phyloP scores from a whole-genome alignment of 2,329 filamentous ascomycete species.

The Pyrenophora tritici-repentis region DNA sequence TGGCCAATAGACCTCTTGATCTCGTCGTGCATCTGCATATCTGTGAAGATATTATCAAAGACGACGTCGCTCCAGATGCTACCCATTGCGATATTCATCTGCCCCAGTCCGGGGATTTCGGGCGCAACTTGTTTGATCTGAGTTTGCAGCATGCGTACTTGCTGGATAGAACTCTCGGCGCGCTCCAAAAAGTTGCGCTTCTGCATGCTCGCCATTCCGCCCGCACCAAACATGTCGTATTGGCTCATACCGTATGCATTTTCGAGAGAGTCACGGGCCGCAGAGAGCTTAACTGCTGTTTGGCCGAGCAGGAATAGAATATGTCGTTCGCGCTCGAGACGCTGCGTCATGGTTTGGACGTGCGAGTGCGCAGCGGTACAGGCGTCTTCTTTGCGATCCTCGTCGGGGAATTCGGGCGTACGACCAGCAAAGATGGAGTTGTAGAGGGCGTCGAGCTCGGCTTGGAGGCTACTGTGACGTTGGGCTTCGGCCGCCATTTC shows the following conservation, averaged over 20 bases:
- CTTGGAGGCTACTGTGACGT: conserved; percentile 28
- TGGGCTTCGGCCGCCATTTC: conserved; percentile 22
- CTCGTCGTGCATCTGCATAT: conserved; percentile 59
- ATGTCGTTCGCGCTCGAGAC: conserved; percentile 33
- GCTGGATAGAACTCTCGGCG: conserved; percentile 52
- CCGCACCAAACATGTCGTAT: conserved; percentile 58
- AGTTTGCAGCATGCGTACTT: conserved; percentile 46
- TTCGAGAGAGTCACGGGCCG: conserved; percentile 28
- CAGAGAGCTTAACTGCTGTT: conserved; percentile 25
- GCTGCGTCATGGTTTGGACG: conserved; percentile 18
- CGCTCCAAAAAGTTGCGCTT: conserved; percentile 58
- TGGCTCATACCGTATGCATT: conserved; percentile 31
- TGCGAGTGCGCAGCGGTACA: conserved; percentile 21
- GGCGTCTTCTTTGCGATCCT: conserved; percentile 35
- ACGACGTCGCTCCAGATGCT: conserved; percentile 57
- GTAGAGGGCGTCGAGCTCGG: conserved; percentile 38
- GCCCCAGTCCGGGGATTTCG: conserved; percentile 45
- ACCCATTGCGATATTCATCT: conserved; percentile 53
- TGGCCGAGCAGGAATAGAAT: conserved; percentile 34
- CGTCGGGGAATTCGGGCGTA: conserved; percentile 41
- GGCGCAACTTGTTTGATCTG: conserved; percentile 52
- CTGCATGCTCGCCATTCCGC: conserved; percentile 57
- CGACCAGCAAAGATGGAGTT: conserved; percentile 40
- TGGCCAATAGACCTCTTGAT: conserved; percentile 53
- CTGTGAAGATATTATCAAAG: conserved; percentile 62